A percentile compares a stretch with the other conserved stretches of the same genome.
phyloP scores from a whole-genome alignment of 176 grass and related monocot species.

The Avena atlantica region DNA sequence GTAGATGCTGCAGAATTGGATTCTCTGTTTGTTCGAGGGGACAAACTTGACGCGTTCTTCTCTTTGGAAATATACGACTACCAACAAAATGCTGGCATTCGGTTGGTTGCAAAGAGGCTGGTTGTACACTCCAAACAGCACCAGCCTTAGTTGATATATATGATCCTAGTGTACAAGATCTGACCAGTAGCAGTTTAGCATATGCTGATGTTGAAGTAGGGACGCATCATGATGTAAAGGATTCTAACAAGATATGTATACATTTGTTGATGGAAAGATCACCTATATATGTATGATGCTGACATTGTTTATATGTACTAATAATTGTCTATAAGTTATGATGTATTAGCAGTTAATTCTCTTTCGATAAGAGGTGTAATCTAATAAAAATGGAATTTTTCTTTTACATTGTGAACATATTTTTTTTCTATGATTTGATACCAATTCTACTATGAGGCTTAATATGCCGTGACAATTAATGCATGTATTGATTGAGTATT shows the following conservation, averaged over 20 bases:
- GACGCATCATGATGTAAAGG: background rate
- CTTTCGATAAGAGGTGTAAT: too few species aligned
- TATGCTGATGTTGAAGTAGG: slow-evolving; percentile 45
- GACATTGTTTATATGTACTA: background rate
- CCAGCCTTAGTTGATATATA: slow-evolving; percentile 17
- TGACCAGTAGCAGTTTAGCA: background rate
- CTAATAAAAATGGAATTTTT: too few species aligned
- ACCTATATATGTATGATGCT: background rate
- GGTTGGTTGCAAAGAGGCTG: slow-evolving; percentile 72
- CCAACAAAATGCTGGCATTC: slow-evolving; percentile 76
- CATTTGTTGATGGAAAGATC: slow-evolving; percentile 26
- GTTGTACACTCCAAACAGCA: slow-evolving; percentile 62
- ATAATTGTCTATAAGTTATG: background rate
- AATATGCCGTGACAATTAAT: too few species aligned
- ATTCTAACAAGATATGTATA: background rate
- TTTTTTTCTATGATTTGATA: too few species aligned
- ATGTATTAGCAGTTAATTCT: too few species aligned
- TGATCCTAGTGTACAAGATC: slow-evolving; percentile 39
- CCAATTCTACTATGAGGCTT: too few species aligned
- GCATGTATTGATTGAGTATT: too few species aligned
- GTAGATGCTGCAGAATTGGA: slow-evolving; percentile 61
- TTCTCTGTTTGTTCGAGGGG: slow-evolving; percentile 59
- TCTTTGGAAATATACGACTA: slow-evolving; percentile 71
- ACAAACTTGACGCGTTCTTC: slow-evolving; percentile 69
- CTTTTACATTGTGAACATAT: too few species aligned